Percentiles rank a stretch among this genome's conserved stretches.
Evolutionary conservation across 2,329 filamentous ascomycete genomes (phyloP).

Genomic region (Aschersonia sp.): DNA sequence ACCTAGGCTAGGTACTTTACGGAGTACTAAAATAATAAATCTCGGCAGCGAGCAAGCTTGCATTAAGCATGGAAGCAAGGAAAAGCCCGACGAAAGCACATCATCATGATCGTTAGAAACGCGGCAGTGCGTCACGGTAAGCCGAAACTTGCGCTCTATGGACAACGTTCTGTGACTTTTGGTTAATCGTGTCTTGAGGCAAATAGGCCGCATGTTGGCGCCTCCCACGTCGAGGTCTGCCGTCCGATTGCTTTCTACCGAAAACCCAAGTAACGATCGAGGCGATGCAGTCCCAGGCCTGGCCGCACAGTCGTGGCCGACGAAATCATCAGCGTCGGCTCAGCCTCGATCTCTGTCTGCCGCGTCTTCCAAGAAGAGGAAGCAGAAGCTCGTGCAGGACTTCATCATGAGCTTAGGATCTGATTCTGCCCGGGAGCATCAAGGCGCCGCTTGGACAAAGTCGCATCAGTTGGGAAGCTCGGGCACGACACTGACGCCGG

Average conservation of each 20-base stretch:
- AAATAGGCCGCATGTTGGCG: conserved; percentile 28
- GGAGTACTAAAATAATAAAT: neutral
- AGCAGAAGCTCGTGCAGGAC: conserved; percentile 19
- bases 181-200: no score
- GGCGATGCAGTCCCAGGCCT: conserved; percentile 1
- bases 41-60: neutral
- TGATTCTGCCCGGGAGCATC: conserved; percentile 19
- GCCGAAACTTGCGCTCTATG: conserved; percentile 5
- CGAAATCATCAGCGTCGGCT: conserved; percentile 1
- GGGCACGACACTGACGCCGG: conserved; percentile 19
- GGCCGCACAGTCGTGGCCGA: conserved; percentile 9
- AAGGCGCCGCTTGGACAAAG: conserved; percentile 17
- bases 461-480: conserved; percentile 17
- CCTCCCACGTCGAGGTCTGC: conserved; percentile 22
- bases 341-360: conserved; percentile 9
- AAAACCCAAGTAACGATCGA: conserved; percentile 8
- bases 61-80: neutral
- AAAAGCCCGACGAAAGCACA: neutral
- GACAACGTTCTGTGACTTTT: no score
- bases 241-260: conserved; percentile 19
- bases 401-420: conserved; percentile 18
- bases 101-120: conserved; percentile 42
- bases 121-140: conserved; percentile 39
- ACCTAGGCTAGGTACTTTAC: no score
- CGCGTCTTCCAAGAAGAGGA: conserved; percentile 14